Evolutionary conservation across 2,329 filamentous ascomycete genomes (phyloP).

Genomic region (Arthrobotrys megalospora): DNA sequence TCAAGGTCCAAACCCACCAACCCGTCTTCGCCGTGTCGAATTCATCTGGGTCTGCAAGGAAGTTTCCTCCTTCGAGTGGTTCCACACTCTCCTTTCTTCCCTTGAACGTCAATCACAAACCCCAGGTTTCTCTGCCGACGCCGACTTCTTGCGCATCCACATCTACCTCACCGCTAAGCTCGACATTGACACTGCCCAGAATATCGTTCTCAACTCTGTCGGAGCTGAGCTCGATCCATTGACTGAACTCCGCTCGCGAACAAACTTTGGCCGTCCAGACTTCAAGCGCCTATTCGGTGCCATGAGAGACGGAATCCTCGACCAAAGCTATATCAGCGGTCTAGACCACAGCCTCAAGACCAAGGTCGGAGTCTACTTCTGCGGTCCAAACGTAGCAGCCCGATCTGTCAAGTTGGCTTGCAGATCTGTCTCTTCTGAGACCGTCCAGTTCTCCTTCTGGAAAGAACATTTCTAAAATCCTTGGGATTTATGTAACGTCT

Average conservation of each 20-base stretch:
- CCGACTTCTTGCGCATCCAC: constrained; percentile 95
- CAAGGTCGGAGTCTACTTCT: constrained; percentile 97
- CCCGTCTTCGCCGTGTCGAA: constrained; percentile 91
- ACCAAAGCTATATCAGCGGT: constrained; percentile 87
- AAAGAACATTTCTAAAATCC: constrained; percentile 80
- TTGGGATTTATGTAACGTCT: constrained; percentile 28
- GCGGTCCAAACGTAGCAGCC: constrained; percentile 85
- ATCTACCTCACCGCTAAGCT: constrained; percentile 96
- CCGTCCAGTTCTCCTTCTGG: constrained; percentile 97
- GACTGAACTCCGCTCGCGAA: constrained; percentile 89
- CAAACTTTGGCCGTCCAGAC: constrained; percentile 95
- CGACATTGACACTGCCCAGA: constrained; percentile 91
- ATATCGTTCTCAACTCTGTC: constrained; percentile 96
- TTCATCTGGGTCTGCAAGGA: constrained; percentile 99
- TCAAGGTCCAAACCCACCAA: constrained; percentile 88
- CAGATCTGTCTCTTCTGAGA: constrained; percentile 78
- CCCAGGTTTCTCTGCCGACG: constrained; percentile 74
- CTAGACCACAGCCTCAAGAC: constrained; percentile 82
- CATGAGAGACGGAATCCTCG: constrained; percentile 89
- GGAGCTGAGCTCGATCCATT: constrained; percentile 89
- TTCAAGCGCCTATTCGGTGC: constrained; percentile 83
- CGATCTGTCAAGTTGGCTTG: constrained; percentile 88
- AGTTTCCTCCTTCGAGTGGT: constrained; percentile 97
- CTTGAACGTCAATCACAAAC: constrained; percentile 88
- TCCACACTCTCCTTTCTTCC: constrained; percentile 91